A percentile compares a stretch with the other conserved stretches of the same genome.
These are phyloP conservation scores for Colletotrichum theobromicola DNA, from an alignment of 2,329 filamentous ascomycete genomes.

Conservation along the genomic window DNA sequence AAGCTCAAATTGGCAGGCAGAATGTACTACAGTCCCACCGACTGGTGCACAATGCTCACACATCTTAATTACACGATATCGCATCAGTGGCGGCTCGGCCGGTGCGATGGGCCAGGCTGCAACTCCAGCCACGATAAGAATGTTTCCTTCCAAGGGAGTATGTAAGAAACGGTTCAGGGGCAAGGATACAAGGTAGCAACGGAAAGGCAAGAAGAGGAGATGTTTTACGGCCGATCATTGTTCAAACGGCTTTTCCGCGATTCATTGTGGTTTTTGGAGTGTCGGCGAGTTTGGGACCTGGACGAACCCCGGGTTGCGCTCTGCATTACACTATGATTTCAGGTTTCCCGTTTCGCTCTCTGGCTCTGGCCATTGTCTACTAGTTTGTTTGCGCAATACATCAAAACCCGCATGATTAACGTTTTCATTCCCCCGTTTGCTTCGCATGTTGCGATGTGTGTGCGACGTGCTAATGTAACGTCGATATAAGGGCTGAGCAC, in stretches of 20 bases:
- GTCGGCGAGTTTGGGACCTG: conserved; percentile 19
- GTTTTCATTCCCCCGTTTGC: not conserved
- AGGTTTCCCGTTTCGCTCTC: conserved; percentile 12
- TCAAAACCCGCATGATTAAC: conserved; percentile 6
- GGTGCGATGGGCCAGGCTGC: conserved; percentile 13
- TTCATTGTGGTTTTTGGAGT: conserved; percentile 19
- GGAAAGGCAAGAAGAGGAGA: conserved; percentile 6
- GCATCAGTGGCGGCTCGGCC: not conserved
- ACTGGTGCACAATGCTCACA: not conserved
- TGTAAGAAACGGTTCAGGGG: not conserved
- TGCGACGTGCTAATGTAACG: not conserved
- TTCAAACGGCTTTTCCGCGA: conserved; percentile 13
- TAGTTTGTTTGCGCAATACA: conserved; percentile 18
- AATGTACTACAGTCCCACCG: not conserved
- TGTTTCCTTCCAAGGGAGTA: not conserved
- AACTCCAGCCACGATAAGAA: conserved; percentile 5
- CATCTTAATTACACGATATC: not conserved
- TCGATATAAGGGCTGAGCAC: not conserved
- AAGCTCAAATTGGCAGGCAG: not conserved
- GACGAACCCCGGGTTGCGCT: conserved; percentile 8
- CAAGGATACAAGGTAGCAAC: conserved; percentile 3
- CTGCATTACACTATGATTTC: conserved; percentile 18
- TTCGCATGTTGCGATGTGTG: not conserved
- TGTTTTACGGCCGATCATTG: conserved; percentile 8
- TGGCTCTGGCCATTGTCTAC: conserved; percentile 5